Conservation (phyloP, 108 stramenopile species). For the Conticribra guillardii region DNA sequence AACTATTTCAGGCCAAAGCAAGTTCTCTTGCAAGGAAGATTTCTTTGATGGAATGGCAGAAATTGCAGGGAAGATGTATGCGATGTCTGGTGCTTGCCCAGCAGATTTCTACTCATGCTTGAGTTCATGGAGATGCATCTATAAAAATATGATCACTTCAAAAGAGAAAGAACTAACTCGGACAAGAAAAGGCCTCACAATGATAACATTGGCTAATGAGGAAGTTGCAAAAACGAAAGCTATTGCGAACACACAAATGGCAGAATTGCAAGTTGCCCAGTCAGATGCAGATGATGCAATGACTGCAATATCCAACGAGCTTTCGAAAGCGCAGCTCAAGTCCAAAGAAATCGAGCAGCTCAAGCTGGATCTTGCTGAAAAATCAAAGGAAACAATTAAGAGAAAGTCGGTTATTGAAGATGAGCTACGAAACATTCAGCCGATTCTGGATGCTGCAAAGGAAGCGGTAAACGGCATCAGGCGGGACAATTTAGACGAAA, state of each 20-base stretch:
- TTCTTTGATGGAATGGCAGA: background rate
- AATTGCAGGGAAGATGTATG: background rate
- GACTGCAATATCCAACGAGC: background rate
- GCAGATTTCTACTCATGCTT: background rate
- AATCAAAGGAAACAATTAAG: background rate
- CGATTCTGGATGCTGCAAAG: background rate
- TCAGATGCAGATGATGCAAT: background rate
- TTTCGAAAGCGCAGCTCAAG: background rate
- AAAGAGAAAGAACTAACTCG: background rate
- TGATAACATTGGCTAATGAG: background rate
- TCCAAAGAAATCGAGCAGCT: background rate
- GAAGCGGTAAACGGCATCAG: background rate
- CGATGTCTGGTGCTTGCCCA: background rate
- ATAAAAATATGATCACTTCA: background rate
- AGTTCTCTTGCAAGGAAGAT: background rate
- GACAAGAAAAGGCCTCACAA: background rate
- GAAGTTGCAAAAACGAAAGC: background rate
- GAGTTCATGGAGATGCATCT: background rate
- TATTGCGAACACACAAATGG: background rate
- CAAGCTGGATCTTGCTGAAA: background rate
- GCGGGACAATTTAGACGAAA: background rate
- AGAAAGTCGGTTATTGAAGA: background rate
- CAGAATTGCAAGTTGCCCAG: background rate
- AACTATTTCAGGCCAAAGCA: too few relatives aligned
- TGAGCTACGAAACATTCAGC: background rate